Percentiles rank a stretch among this genome's conserved stretches.
phyloP scores from a whole-genome alignment of 768 basidiomycete species.

The Bullera alba region DNA sequence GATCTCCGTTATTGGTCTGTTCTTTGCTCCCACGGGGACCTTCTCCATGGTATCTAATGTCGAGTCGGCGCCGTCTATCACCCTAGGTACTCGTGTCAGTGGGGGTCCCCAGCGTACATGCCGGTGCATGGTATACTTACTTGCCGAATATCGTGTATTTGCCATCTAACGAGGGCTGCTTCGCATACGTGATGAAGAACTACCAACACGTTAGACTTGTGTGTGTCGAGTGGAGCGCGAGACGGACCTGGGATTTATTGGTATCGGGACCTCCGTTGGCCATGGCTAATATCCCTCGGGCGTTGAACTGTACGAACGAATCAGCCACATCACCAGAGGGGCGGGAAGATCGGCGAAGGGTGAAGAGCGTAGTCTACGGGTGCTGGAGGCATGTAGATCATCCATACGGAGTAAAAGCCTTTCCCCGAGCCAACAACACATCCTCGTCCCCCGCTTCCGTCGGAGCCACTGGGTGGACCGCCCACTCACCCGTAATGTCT shows the following conservation, averaged over 20 bases:
- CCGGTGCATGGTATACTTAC: slow-evolving; percentile 32
- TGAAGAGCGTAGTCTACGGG: too few relatives aligned
- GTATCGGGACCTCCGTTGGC: slow-evolving; percentile 62
- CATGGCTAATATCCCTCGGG: slow-evolving; percentile 92
- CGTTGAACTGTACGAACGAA: slow-evolving; percentile 85
- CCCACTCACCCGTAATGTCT: slow-evolving; percentile 73
- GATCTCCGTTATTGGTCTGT: slow-evolving; percentile 77
- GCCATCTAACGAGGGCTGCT: slow-evolving; percentile 87
- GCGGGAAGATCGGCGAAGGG: too few relatives aligned
- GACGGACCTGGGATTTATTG: slow-evolving; percentile 59
- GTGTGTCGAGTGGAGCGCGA: background rate
- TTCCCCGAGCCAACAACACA: too few relatives aligned
- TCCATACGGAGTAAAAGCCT: too few relatives aligned
- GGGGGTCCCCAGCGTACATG: background rate
- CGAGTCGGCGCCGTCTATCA: slow-evolving; percentile 96
- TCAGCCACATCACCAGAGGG: too few relatives aligned
- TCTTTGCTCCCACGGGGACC: slow-evolving; percentile 82
- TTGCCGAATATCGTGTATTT: slow-evolving; percentile 88
- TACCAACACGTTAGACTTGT: slow-evolving; percentile 41
- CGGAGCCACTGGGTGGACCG: background rate
- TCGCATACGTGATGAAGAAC: slow-evolving; percentile 65
- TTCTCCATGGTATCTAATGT: slow-evolving; percentile 91
- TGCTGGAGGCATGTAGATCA: too few relatives aligned
- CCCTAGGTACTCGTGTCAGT: slow-evolving; percentile 45
- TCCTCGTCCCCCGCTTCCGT: background rate